phyloP scores from a whole-genome alignment of 805 yeast genomes.

The Suhomyces vadensis region DNA sequence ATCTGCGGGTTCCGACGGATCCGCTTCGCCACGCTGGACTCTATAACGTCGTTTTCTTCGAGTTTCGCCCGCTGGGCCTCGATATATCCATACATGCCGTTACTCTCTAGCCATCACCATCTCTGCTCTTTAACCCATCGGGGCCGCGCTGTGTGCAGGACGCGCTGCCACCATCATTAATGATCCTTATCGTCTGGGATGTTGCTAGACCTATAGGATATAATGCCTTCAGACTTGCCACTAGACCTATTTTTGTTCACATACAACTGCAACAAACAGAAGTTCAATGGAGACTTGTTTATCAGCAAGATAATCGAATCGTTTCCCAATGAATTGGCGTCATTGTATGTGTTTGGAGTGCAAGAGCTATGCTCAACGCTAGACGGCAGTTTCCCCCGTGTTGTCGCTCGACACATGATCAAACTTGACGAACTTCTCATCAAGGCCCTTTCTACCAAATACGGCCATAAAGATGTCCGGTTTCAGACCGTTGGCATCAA shows the following conservation, averaged over 20 bases:
- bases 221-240: neutral
- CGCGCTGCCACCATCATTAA: neutral
- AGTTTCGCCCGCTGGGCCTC: conserved; percentile 38
- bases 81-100: conserved; percentile 27
- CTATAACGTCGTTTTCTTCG: conserved; percentile 74
- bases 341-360: conserved; percentile 60
- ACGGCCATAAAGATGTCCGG: conserved; percentile 25
- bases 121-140: neutral
- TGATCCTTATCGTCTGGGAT: neutral
- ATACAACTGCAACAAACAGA: conserved; percentile 56
- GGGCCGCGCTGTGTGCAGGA: neutral
- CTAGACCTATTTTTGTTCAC: conserved; percentile 43
- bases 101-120: neutral
- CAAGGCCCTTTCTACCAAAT: conserved; percentile 34
- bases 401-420: conserved; percentile 40
- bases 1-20: conserved; percentile 61
- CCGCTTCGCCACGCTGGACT: conserved; percentile 63
- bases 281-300: conserved; percentile 37
- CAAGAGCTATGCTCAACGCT: conserved; percentile 62
- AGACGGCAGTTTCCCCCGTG: conserved; percentile 49
- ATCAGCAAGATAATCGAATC: conserved; percentile 24
- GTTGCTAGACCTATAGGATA: neutral
- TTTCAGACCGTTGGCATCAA: conserved; percentile 46
- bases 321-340: conserved; percentile 38
- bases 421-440: conserved; percentile 36